phyloP scores from a whole-genome alignment of 2,329 filamentous ascomycete species.

The Colletotrichum cuscutae region DNA sequence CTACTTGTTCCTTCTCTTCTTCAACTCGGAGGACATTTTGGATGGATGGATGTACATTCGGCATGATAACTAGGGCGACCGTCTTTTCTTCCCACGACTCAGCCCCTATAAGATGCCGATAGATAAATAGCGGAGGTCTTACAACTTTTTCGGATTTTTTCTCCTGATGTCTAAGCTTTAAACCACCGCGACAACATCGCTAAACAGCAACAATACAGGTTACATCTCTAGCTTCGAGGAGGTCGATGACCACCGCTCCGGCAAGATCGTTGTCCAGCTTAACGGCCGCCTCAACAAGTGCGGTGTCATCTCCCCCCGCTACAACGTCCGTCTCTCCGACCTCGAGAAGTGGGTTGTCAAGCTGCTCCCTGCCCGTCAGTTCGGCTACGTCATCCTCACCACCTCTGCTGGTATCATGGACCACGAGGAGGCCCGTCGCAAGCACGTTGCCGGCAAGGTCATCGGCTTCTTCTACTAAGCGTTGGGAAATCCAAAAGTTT shows the following conservation, averaged over 20 bases:
- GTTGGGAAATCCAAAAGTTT: slow-evolving; percentile 23
- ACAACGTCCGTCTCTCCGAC: slow-evolving; percentile 98
- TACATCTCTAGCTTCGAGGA: slow-evolving; percentile 99
- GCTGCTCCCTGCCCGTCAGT: slow-evolving; percentile 99
- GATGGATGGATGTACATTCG: slow-evolving; percentile 64
- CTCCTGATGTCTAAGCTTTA: slow-evolving; percentile 91
- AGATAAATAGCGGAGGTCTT: slow-evolving; percentile 95
- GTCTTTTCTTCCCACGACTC: slow-evolving; percentile 83
- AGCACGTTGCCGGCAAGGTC: slow-evolving; percentile 98
- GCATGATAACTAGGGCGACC: slow-evolving; percentile 99
- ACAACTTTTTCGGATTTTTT: slow-evolving; percentile 85
- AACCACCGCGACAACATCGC: slow-evolving; percentile 84
- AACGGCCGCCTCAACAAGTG: slow-evolving; percentile 99
- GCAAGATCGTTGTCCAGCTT: slow-evolving; percentile 99
- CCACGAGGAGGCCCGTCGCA: slow-evolving; percentile 92
- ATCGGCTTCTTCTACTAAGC: slow-evolving; percentile 98
- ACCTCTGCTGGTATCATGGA: slow-evolving; percentile 88
- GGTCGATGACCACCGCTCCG: slow-evolving; percentile 98
- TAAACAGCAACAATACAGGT: slow-evolving; percentile 71
- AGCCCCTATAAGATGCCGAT: slow-evolving; percentile 99
- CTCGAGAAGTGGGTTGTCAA: slow-evolving; percentile 99
- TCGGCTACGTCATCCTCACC: slow-evolving; percentile 99
- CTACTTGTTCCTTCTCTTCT: slow-evolving; percentile 7
- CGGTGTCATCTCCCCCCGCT: slow-evolving; percentile 98
- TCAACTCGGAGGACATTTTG: slow-evolving; percentile 15